A percentile compares a stretch with the other conserved stretches of the same genome.
Evolutionary conservation across 306 rosid species (phyloP).

Genomic region (Alnus rubra): DNA sequence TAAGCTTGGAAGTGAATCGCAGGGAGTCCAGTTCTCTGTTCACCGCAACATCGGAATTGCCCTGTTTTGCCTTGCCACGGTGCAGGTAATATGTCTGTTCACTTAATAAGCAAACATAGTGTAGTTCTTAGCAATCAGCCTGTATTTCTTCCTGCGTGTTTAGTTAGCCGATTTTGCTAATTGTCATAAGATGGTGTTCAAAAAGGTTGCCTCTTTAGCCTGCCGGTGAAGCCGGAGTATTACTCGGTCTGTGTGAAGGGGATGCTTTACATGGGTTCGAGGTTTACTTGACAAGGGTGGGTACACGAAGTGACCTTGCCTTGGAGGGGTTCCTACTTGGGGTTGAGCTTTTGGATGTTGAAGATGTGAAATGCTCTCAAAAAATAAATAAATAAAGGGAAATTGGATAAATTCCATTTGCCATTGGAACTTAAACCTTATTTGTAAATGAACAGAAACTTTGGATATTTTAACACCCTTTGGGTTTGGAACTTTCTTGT

Average conservation of each 20-base stretch:
- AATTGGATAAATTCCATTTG: neutral
- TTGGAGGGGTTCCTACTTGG: too few relatives aligned
- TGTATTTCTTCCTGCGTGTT: too few relatives aligned
- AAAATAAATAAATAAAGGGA: neutral
- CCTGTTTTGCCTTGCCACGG: slow-evolving; percentile 65
- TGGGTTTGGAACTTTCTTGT: neutral
- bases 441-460: neutral
- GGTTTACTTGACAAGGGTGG: too few relatives aligned
- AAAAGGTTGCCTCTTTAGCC: neutral
- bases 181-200: neutral
- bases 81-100: slow-evolving; percentile 53
- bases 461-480: neutral
- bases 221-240: too few relatives aligned
- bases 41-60: slow-evolving; percentile 85
- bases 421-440: neutral
- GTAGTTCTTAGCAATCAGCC: neutral
- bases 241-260: too few relatives aligned
- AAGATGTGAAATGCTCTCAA: neutral
- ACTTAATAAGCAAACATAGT: neutral
- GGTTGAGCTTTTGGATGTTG: slow-evolving; percentile 1
- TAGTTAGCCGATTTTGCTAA: too few relatives aligned
- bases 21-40: slow-evolving; percentile 20
- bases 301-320: too few relatives aligned
- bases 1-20: slow-evolving; percentile 74
- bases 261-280: neutral